Conservation (phyloP, 305 asterid genomes). For the Monarda citriodora region DNA sequence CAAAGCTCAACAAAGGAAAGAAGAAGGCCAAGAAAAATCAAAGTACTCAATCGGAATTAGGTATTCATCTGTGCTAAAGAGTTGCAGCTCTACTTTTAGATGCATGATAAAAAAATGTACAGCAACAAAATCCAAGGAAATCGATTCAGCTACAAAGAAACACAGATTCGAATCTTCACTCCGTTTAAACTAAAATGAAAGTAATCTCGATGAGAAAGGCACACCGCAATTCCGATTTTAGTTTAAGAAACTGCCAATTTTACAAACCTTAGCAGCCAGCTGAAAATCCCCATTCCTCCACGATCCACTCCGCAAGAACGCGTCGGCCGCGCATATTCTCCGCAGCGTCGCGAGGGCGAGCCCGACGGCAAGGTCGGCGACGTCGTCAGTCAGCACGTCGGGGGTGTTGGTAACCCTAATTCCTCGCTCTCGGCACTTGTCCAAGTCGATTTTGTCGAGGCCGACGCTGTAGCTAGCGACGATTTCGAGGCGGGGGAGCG, state of each 20-base stretch:
- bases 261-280: constrained; percentile 58
- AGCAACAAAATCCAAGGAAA: neutral
- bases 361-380: constrained; percentile 77
- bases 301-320: constrained; percentile 38
- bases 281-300: constrained; percentile 58
- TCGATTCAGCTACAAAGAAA: neutral
- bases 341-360: constrained; percentile 56
- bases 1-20: neutral
- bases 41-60: neutral
- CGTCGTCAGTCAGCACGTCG: constrained; percentile 80
- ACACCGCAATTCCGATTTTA: neutral
- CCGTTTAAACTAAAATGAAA: neutral
- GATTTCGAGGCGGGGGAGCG: constrained; percentile 71
- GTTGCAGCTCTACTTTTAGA: neutral
- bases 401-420: constrained; percentile 87
- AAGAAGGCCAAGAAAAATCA: neutral
- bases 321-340: constrained; percentile 53
- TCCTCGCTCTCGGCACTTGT: constrained; percentile 58
- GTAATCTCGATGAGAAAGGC: neutral
- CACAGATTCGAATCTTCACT: neutral
- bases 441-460: constrained; percentile 71
- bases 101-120: neutral
- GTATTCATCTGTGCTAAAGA: neutral
- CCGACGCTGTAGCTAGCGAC: constrained; percentile 85
- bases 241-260: neutral